Percentiles rank a stretch among this genome's conserved stretches.
Conservation (phyloP, 129 eudicot species). For the Escallonia herrerae region DNA sequence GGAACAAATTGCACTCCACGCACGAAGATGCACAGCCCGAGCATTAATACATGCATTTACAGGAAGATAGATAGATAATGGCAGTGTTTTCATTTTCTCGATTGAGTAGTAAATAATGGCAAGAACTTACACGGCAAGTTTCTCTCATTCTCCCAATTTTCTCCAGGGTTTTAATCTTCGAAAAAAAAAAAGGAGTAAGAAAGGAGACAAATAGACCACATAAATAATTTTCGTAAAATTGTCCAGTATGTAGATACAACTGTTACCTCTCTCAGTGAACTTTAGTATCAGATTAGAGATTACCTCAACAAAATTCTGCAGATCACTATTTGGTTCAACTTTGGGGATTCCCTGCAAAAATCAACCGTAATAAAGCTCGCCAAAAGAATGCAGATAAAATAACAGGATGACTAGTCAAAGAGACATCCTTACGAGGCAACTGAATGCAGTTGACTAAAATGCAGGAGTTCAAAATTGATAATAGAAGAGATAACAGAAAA, state of each 20-base stretch:
- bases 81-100: too few relatives aligned
- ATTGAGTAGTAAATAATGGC: not conserved
- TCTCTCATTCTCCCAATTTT: conserved; percentile 88
- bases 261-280: not conserved
- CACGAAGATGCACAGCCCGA: not conserved
- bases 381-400: not conserved
- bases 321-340: conserved; percentile 78
- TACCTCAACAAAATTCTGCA: conserved; percentile 94
- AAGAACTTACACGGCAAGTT: conserved; percentile 65
- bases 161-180: conserved; percentile 89
- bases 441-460: too few relatives aligned
- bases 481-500: too few relatives aligned
- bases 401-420: too few relatives aligned
- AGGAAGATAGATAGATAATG: not conserved
- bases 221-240: too few relatives aligned
- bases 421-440: too few relatives aligned
- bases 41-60: not conserved
- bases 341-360: conserved; percentile 74
- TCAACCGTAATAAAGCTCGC: not conserved
- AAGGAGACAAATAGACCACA: conserved; percentile 6
- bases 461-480: too few relatives aligned
- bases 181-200: conserved; percentile 3
- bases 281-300: not conserved
- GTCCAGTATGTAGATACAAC: too few relatives aligned
- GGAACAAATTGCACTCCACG: not conserved